Conservation (phyloP, 1,139 yeast genomes). For the Scheffersomyces lignicola region DNA sequence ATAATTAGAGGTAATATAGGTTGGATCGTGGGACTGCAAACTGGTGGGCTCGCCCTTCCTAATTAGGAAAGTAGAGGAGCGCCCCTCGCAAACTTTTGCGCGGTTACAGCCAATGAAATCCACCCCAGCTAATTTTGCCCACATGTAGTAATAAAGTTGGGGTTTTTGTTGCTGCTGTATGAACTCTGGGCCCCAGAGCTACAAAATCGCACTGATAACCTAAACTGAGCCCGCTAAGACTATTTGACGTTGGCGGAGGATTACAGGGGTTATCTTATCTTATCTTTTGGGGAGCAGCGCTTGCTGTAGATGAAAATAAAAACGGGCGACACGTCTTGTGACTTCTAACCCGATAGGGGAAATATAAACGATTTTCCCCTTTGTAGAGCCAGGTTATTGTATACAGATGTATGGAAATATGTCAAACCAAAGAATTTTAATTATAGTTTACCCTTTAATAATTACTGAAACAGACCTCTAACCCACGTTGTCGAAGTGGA, state of each 20-base stretch:
- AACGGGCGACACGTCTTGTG: constrained; percentile 3
- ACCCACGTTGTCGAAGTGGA: constrained; percentile 1
- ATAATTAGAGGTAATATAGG: too few relatives aligned
- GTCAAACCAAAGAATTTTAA: not conserved
- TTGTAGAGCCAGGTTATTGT: not conserved
- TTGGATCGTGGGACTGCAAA: too few relatives aligned
- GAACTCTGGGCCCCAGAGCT: too few relatives aligned
- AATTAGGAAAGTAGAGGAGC: constrained; percentile 1
- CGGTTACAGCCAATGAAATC: not conserved
- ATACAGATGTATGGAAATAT: constrained; percentile 2
- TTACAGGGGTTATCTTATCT: not conserved
- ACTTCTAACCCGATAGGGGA: not conserved
- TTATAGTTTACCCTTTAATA: not conserved
- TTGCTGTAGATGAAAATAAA: too few relatives aligned
- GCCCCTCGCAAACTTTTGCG: not conserved
- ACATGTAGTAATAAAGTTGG: constrained; percentile 3
- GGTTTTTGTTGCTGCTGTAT: too few relatives aligned
- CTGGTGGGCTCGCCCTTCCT: not conserved
- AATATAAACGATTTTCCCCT: not conserved
- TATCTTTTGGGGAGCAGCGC: too few relatives aligned
- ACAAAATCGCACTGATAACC: too few relatives aligned
- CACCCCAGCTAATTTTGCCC: constrained; percentile 3
- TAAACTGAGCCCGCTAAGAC: too few relatives aligned
- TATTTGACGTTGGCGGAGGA: too few relatives aligned
- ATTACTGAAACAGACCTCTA: not conserved